phyloP scores from a whole-genome alignment of 225 moss, liverwort and hornwort species.

The Antitrichia curtipendula region DNA sequence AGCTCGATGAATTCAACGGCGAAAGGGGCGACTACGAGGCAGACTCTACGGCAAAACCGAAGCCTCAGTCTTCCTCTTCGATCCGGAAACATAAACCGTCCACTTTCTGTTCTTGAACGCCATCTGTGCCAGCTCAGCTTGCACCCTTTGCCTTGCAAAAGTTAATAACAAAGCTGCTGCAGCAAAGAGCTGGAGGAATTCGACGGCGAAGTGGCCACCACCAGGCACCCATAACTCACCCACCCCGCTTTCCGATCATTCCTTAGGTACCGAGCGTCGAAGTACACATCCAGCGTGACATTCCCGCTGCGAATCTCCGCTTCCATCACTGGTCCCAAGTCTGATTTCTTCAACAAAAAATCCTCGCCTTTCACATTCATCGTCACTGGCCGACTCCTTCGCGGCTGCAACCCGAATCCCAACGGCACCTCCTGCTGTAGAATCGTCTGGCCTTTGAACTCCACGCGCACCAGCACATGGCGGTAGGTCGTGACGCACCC shows the following conservation, averaged over 20 bases:
- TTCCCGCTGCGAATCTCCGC: background rate
- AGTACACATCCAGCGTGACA: background rate
- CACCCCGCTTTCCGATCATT: background rate
- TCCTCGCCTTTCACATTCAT: background rate
- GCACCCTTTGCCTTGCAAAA: background rate
- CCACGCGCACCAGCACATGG: background rate
- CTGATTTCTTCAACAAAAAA: background rate
- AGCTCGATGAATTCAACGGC: too few species aligned
- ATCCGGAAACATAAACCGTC: background rate
- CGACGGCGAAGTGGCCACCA: background rate
- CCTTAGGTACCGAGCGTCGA: background rate
- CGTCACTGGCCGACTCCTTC: background rate
- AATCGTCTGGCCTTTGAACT: background rate
- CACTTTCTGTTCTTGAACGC: background rate
- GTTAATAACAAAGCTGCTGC: background rate
- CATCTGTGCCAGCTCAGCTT: background rate
- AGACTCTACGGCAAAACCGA: background rate
- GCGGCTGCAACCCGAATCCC: background rate
- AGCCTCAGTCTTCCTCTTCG: background rate
- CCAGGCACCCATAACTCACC: background rate
- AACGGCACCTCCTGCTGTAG: background rate
- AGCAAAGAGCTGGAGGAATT: background rate
- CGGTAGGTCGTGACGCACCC: background rate
- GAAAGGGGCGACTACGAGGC: background rate
- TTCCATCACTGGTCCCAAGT: background rate